Percentiles rank a stretch among this genome's conserved stretches.
Conservation (phyloP, 2,329 filamentous ascomycete genomes). For the Aureobasidium leucospermi region DNA sequence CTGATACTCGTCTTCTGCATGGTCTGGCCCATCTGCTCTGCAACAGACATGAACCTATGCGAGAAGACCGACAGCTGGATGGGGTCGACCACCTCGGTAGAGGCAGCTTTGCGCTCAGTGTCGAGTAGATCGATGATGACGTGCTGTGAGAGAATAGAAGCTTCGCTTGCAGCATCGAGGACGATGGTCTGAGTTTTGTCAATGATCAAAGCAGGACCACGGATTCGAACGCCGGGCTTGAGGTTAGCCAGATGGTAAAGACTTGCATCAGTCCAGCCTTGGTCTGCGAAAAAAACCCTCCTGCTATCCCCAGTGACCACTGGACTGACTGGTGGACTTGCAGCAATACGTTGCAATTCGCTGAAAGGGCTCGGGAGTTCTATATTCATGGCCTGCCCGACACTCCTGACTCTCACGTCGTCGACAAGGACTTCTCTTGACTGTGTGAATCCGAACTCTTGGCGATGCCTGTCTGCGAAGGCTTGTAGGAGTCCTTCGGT, state of each 20-base stretch:
- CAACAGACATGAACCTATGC: slow-evolving; percentile 53
- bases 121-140: slow-evolving; percentile 30
- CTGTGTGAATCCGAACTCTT: slow-evolving; percentile 38
- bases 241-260: slow-evolving; percentile 23
- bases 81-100: slow-evolving; percentile 35
- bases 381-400: slow-evolving; percentile 15
- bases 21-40: slow-evolving; percentile 52
- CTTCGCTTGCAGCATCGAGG: slow-evolving; percentile 31
- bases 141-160: slow-evolving; percentile 31
- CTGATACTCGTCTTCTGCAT: slow-evolving; percentile 50
- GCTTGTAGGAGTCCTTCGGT: slow-evolving; percentile 27
- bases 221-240: slow-evolving; percentile 18
- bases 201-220: slow-evolving; percentile 28
- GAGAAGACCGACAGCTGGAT: slow-evolving; percentile 50
- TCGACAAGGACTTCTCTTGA: slow-evolving; percentile 34
- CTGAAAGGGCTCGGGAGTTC: background rate
- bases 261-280: slow-evolving; percentile 19
- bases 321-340: background rate
- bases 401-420: slow-evolving; percentile 36
- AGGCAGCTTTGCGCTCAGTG: slow-evolving; percentile 8
- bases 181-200: slow-evolving; percentile 42
- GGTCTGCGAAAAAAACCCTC: slow-evolving; percentile 22
- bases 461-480: slow-evolving; percentile 32
- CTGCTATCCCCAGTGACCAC: background rate
- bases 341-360: background rate